Percentiles rank a stretch among this genome's conserved stretches.
These are phyloP conservation scores for Fallopia convolvulus DNA, from an alignment of 148 eudicot genomes.

Conservation along the genomic window DNA sequence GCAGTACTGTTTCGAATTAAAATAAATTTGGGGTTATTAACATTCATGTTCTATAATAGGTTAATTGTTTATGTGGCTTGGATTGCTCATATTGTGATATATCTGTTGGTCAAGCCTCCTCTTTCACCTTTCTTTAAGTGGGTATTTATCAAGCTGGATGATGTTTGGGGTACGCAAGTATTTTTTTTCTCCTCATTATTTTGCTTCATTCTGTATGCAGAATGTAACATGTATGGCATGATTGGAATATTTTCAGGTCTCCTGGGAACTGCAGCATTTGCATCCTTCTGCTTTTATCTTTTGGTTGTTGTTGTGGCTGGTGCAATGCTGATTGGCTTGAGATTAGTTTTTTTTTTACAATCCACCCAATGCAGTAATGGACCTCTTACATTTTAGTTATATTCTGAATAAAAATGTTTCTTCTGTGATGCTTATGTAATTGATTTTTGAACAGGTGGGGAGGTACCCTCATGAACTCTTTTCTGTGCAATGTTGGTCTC, in stretches of 20 bases:
- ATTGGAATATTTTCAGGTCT: conserved; percentile 55
- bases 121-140: conserved; percentile 82
- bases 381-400: not conserved
- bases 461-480: conserved; percentile 98
- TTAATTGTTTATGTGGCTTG: conserved; percentile 96
- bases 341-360: conserved; percentile 80
- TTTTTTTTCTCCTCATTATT: not conserved
- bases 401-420: not conserved
- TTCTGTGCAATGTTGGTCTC: conserved; percentile 87
- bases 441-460: conserved; percentile 72
- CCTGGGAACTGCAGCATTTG: conserved; percentile 93
- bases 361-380: conserved; percentile 97
- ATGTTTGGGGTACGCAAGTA: conserved; percentile 61
- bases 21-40: not conserved
- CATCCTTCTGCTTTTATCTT: conserved; percentile 98
- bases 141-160: conserved; percentile 87
- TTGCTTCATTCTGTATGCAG: not conserved
- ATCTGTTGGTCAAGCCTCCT: conserved; percentile 84
- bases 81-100: conserved; percentile 88
- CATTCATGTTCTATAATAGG: conserved; percentile 32
- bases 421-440: conserved; percentile 7
- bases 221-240: not conserved
- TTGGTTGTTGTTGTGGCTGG: conserved; percentile 92
- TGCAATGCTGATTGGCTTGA: conserved; percentile 89
- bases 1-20: not conserved